Conservation (phyloP, 2,329 filamentous ascomycete genomes). For the Pestalotiopsis sp. region DNA sequence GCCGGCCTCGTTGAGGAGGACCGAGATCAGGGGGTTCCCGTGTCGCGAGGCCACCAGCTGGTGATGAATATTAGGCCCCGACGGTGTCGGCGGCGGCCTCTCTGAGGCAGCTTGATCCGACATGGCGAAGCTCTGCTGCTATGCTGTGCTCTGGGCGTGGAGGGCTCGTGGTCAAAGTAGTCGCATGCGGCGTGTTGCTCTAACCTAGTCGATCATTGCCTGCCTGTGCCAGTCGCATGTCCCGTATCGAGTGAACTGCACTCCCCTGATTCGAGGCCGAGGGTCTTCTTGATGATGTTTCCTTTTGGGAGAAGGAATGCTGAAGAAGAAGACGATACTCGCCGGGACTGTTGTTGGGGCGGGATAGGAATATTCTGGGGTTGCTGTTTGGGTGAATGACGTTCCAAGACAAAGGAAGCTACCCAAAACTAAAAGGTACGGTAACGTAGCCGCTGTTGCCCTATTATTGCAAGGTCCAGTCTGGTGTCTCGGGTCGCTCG, state of each 20-base stretch:
- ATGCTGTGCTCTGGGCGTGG: not conserved
- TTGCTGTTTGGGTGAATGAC: not conserved
- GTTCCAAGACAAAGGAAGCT: slow-evolving; percentile 7
- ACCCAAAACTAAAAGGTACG: not conserved
- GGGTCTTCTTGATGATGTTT: not conserved
- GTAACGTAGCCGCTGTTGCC: not conserved
- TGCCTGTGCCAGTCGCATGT: not conserved
- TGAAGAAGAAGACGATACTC: not conserved
- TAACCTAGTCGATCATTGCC: not conserved
- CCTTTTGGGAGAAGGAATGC: not conserved
- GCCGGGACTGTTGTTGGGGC: not conserved
- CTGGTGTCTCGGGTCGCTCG: not conserved
- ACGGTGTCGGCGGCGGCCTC: slow-evolving; percentile 19
- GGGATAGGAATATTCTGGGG: not conserved
- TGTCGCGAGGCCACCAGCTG: slow-evolving; percentile 18
- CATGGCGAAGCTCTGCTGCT: slow-evolving; percentile 18
- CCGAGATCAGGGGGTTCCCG: slow-evolving; percentile 58
- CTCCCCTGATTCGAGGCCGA: not conserved
- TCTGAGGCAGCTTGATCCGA: slow-evolving; percentile 22
- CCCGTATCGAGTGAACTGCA: not conserved
- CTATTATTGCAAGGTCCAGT: not conserved
- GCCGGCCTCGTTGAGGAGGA: slow-evolving; percentile 88
- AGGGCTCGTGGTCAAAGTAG: not conserved
- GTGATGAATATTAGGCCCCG: slow-evolving; percentile 14
- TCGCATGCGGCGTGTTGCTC: slow-evolving; percentile 6